Evolutionary conservation across 2,329 filamentous ascomycete species (phyloP).

Genomic region (Colletotrichum sp.): DNA sequence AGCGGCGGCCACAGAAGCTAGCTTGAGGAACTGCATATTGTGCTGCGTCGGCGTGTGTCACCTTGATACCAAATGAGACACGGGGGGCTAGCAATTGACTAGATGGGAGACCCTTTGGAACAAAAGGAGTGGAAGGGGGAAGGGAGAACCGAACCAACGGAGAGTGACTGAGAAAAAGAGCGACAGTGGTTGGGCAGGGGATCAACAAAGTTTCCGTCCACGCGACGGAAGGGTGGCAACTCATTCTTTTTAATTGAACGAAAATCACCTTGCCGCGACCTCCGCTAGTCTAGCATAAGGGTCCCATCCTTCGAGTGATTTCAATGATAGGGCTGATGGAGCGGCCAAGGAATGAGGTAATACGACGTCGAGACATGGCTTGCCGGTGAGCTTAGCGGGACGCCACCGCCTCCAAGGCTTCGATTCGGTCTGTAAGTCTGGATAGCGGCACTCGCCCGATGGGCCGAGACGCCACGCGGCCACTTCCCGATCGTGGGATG

Average conservation of each 20-base stretch:
- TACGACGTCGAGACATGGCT: not conserved
- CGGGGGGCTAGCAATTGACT: not conserved
- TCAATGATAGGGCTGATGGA: constrained; percentile 16
- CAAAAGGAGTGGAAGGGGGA: not conserved
- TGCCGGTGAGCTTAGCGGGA: not conserved
- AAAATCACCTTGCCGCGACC: not conserved
- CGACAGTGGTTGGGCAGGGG: constrained; percentile 12
- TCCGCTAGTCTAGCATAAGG: not conserved
- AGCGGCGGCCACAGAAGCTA: constrained; percentile 4
- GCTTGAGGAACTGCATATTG: constrained; percentile 15
- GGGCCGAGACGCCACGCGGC: not conserved
- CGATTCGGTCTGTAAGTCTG: not conserved
- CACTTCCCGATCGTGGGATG: not conserved
- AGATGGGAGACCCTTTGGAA: not conserved
- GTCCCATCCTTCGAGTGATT: constrained; percentile 1
- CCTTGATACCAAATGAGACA: not conserved
- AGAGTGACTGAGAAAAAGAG: constrained; percentile 2
- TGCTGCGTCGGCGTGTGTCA: not conserved
- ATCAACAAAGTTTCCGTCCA: not conserved
- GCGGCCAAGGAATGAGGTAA: not conserved
- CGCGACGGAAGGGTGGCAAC: not conserved
- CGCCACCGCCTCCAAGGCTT: not conserved
- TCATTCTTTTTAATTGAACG: constrained; percentile 12
- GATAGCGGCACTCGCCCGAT: not conserved
- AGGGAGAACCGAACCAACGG: not conserved